These are phyloP conservation scores for Paramecium octaurelia DNA, from an alignment of 73 alveolate species.

Conservation along the genomic window DNA sequence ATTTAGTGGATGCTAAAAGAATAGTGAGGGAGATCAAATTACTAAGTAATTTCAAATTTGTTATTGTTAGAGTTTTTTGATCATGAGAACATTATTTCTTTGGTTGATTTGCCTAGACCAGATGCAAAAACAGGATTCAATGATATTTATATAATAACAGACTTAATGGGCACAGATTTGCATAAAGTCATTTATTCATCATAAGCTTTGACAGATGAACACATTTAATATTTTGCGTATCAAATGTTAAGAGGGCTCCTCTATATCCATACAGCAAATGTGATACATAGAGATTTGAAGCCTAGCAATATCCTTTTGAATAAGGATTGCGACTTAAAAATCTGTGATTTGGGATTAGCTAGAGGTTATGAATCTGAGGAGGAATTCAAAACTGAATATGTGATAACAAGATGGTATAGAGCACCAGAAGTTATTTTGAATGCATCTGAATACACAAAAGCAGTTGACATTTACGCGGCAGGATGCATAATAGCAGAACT, in stretches of 20 bases:
- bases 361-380: conserved; percentile 78
- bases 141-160: conserved; percentile 88
- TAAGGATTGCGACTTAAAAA: conserved; percentile 85
- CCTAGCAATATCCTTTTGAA: conserved; percentile 84
- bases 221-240: conserved; percentile 85
- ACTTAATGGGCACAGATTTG: conserved; percentile 92
- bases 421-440: conserved; percentile 73
- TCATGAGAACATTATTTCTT: conserved; percentile 79
- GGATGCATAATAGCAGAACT: conserved; percentile 90
- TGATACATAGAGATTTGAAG: conserved; percentile 84
- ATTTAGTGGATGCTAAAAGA: conserved; percentile 84
- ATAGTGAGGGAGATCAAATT: conserved; percentile 82
- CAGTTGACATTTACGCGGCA: conserved; percentile 84
- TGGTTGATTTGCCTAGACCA: conserved; percentile 83
- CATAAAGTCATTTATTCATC: conserved; percentile 88
- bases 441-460: conserved; percentile 80
- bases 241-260: conserved; percentile 83
- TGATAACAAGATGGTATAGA: conserved; percentile 73
- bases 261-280: conserved; percentile 85
- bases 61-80: conserved; percentile 72
- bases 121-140: conserved; percentile 83
- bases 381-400: conserved; percentile 79
- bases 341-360: conserved; percentile 82
- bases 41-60: conserved; percentile 73
- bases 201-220: conserved; percentile 87